Evolutionary conservation across 1,284 basidiomycete species (phyloP), one percentile per base, ranked within the genome.

Genomic region (Ceratobasidium sp.): DNA sequence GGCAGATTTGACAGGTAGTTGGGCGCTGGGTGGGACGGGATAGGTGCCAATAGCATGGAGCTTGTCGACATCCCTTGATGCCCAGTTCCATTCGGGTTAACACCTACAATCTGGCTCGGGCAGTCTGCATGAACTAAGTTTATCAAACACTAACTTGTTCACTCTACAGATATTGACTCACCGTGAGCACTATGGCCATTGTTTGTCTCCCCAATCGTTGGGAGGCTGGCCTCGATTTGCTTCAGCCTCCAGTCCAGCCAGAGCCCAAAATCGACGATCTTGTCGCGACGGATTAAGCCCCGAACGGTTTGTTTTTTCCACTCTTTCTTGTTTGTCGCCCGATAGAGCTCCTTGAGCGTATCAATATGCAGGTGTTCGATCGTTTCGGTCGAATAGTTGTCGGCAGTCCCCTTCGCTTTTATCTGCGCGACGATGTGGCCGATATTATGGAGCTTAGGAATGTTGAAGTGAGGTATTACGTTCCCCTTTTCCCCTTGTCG

Each of bases 351-450:
- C 25, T 66, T 66, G 37, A 66, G 1, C 6, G 44, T 66, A 22
- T 66, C 64, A 3, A 66, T 66, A n/a, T 66, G 44, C 7, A 66
- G 11, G 29, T 66, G 64, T 32, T 66, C 44, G 2, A 66, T 51
- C 19, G 17, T 22, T 32, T 66, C 44, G 1, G 64, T 66, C 7
- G 64, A 66, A 32, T 25, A 66, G 17, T 66, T 66, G 43, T 66
- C 22, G 32, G 64, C 32, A 2, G 44, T 49, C 15, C 64, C 64
- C 43, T 66, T 66, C 4, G 44, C 40, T 25, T 7, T 6, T 7
- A 66, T 17, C 11, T 66, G 64, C 17, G 51, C 44, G 19, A 29
- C 8, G 4, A 66, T 44, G 44, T 66, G 64, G 3, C 32, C 19
- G 0, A 15, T 22, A 15, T 29, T 46, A 29, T 66, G 64, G 19